phyloP scores from a whole-genome alignment of 2,329 filamentous ascomycete genomes.

The Aspergillus ochraceoroseus region DNA sequence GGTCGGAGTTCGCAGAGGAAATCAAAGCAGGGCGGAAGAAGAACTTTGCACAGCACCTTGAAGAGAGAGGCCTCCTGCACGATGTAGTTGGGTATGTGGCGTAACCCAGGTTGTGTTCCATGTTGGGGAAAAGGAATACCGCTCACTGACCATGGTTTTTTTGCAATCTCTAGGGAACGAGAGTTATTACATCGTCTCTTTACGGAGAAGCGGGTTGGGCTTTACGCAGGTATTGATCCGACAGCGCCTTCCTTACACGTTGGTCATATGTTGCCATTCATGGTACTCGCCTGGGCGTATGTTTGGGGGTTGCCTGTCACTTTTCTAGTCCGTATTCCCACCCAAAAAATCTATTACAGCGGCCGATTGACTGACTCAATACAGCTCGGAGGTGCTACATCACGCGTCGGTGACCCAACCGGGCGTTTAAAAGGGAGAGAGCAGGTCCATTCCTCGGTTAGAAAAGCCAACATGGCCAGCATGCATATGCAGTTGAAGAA shows the following conservation, averaged over 20 bases:
- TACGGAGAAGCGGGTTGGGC: slow-evolving; percentile 44
- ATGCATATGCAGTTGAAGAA: slow-evolving; percentile 52
- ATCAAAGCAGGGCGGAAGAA: slow-evolving; percentile 44
- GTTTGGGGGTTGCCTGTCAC: slow-evolving; percentile 45
- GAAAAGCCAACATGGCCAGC: slow-evolving; percentile 45
- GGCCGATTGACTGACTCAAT: slow-evolving; percentile 17
- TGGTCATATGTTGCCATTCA: slow-evolving; percentile 50
- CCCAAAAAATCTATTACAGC: background rate
- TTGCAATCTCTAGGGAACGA: slow-evolving; percentile 33
- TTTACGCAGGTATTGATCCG: slow-evolving; percentile 49
- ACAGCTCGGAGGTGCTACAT: slow-evolving; percentile 47
- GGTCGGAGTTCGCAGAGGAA: slow-evolving; percentile 39
- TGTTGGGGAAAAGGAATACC: background rate
- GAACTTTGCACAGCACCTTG: slow-evolving; percentile 43
- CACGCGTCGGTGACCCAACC: slow-evolving; percentile 46
- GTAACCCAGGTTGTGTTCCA: too few relatives aligned
- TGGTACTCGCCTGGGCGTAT: slow-evolving; percentile 49
- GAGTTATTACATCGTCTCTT: slow-evolving; percentile 43
- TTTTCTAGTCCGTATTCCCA: slow-evolving; percentile 40
- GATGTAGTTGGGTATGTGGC: slow-evolving; percentile 45
- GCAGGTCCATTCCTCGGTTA: slow-evolving; percentile 33
- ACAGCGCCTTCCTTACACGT: slow-evolving; percentile 49
- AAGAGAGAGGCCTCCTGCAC: slow-evolving; percentile 46
- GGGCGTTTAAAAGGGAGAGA: slow-evolving; percentile 42
- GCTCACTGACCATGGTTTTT: slow-evolving; percentile 13